A percentile compares a stretch with the other conserved stretches of the same genome.
Evolutionary conservation across 495 filamentous ascomycete species (phyloP).

Genomic region (Aspergillus sclerotioniger): DNA sequence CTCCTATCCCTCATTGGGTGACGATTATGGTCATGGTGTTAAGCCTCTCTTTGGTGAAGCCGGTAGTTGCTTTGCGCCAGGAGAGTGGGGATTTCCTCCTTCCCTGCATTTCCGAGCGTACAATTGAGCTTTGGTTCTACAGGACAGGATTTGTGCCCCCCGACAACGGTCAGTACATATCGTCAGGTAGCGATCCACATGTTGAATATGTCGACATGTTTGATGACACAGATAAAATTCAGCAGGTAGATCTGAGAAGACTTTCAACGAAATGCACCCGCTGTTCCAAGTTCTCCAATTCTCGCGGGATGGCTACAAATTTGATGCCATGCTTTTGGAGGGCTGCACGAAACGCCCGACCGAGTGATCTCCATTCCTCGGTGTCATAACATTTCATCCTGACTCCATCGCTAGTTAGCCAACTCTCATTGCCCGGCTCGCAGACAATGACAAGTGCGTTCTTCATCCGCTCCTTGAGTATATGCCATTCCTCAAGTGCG

Average conservation of each 20-base stretch:
- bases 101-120: no score
- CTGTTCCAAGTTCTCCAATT: not conserved
- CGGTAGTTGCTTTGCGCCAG: no score
- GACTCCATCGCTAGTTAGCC: not conserved
- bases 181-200: no score
- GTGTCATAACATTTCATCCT: not conserved
- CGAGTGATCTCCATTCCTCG: not conserved
- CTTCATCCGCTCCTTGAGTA: not conserved
- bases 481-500: not conserved
- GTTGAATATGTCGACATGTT: no score
- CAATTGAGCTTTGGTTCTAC: not conserved
- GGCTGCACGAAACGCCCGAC: not conserved
- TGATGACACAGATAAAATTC: not conserved
- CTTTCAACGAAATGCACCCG: constrained; percentile 5
- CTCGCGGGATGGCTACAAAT: not conserved
- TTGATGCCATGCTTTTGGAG: not conserved
- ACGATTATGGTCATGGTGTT: no score
- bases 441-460: not conserved
- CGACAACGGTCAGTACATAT: no score
- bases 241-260: not conserved
- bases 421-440: not conserved
- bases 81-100: no score
- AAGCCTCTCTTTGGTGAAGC: no score
- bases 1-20: no score
- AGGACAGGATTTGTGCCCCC: not conserved